Percentiles rank a stretch among this genome's conserved stretches.
Conservation (phyloP, 345 rosid genomes). For the Eucalyptus regnans region DNA sequence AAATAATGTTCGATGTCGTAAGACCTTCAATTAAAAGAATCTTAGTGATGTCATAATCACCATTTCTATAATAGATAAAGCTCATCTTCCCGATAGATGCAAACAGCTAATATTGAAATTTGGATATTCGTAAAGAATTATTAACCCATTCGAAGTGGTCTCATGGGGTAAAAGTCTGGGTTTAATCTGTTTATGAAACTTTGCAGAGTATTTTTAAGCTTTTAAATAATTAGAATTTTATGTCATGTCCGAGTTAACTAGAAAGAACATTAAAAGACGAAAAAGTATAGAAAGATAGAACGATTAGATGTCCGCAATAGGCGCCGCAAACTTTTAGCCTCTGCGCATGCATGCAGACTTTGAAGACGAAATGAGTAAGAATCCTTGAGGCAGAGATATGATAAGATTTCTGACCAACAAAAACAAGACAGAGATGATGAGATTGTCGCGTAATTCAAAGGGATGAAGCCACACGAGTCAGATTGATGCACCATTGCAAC, state of each 20-base stretch:
- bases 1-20: neutral
- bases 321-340: neutral
- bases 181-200: neutral
- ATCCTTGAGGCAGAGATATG: neutral
- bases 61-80: neutral
- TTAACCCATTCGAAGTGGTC: fast-evolving
- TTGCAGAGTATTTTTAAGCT: neutral
- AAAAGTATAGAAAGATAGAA: fast-evolving
- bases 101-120: neutral
- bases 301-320: neutral
- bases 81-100: neutral
- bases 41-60: neutral
- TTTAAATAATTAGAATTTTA: neutral
- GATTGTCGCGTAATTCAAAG: neutral
- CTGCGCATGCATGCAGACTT: neutral
- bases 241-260: neutral
- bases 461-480: neutral
- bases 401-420: neutral
- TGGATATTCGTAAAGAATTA: neutral
- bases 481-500: neutral
- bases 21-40: neutral
- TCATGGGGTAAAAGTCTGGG: neutral
- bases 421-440: neutral
- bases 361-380: neutral
- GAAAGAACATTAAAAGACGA: neutral